Evolutionary conservation across 768 basidiomycete species (phyloP).

Genomic region (Phlebiopsis gigantea): DNA sequence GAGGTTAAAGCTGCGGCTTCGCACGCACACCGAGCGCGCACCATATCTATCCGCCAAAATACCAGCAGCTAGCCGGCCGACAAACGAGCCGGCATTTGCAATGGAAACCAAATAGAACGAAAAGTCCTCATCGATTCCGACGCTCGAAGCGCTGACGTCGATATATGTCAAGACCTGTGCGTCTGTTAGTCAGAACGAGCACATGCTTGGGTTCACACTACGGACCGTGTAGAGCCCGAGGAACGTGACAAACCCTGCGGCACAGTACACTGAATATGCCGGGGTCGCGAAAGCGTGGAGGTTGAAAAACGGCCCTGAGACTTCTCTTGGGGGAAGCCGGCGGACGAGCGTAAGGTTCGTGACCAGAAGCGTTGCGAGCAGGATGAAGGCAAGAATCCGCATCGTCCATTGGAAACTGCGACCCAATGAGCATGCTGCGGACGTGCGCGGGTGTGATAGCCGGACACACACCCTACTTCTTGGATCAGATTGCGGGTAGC

Average conservation of each 20-base stretch:
- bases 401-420: conserved; percentile 75
- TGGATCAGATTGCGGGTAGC: conserved; percentile 49
- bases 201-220: conserved; percentile 35
- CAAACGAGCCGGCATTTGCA: conserved; percentile 58
- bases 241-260: conserved; percentile 51
- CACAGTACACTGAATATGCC: conserved; percentile 53
- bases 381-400: conserved; percentile 62
- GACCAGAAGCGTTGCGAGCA: conserved; percentile 44
- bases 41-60: conserved; percentile 49
- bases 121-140: conserved; percentile 45
- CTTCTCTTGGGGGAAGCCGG: conserved; percentile 49
- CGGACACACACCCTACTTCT: conserved; percentile 43
- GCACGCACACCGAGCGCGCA: conserved; percentile 42
- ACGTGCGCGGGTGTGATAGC: neutral
- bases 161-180: conserved; percentile 59
- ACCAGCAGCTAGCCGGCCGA: conserved; percentile 57
- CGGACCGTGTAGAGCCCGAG: conserved; percentile 61
- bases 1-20: neutral
- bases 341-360: conserved; percentile 44
- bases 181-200: conserved; percentile 11
- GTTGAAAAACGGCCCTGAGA: conserved; percentile 55
- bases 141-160: conserved; percentile 45
- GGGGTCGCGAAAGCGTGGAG: conserved; percentile 48
- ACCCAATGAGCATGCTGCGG: neutral
- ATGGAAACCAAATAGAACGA: conserved; percentile 65